Conservation (phyloP, 2,329 filamentous ascomycete genomes). For the Penicillium sp. region DNA sequence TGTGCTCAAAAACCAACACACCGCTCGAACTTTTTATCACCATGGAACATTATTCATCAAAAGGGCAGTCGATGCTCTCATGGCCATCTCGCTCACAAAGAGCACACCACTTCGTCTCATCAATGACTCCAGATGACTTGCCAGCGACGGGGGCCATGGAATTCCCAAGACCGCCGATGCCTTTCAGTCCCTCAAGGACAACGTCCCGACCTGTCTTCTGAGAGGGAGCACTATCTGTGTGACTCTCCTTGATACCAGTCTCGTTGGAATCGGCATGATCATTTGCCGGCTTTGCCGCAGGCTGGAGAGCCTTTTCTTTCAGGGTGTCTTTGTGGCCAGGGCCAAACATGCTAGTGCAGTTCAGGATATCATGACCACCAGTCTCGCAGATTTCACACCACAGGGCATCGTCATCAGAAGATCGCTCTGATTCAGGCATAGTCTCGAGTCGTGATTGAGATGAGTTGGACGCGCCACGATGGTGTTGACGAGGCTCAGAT, state of each 20-base stretch:
- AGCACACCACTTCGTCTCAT: constrained; percentile 92
- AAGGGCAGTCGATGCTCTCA: constrained; percentile 90
- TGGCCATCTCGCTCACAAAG: constrained; percentile 95
- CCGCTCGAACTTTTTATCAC: constrained; percentile 11
- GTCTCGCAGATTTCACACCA: constrained; percentile 98
- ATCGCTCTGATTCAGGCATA: constrained; percentile 43
- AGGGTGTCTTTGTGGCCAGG: constrained; percentile 24
- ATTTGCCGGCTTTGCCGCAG: constrained; percentile 15
- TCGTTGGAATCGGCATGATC: constrained; percentile 11
- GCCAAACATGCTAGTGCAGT: constrained; percentile 86
- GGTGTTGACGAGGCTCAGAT: constrained; percentile 26
- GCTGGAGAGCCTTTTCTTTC: constrained; percentile 5
- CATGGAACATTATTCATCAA: constrained; percentile 62
- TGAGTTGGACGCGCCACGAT: constrained; percentile 27
- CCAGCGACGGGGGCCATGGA: constrained; percentile 66
- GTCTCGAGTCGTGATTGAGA: constrained; percentile 36
- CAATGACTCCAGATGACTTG: constrained; percentile 72
- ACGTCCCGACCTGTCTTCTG: constrained; percentile 43
- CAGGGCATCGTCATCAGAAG: constrained; percentile 70
- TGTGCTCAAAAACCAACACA: constrained; percentile 5
- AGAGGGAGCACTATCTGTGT: constrained; percentile 22
- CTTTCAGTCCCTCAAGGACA: constrained; percentile 44
- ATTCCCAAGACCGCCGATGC: constrained; percentile 39
- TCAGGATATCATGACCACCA: constrained; percentile 86
- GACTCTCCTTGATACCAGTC: constrained; percentile 13